Evolutionary conservation across 345 rosid species (phyloP), one percentile per base, ranked within the genome.

Genomic region (Pugionium dolabratum): DNA sequence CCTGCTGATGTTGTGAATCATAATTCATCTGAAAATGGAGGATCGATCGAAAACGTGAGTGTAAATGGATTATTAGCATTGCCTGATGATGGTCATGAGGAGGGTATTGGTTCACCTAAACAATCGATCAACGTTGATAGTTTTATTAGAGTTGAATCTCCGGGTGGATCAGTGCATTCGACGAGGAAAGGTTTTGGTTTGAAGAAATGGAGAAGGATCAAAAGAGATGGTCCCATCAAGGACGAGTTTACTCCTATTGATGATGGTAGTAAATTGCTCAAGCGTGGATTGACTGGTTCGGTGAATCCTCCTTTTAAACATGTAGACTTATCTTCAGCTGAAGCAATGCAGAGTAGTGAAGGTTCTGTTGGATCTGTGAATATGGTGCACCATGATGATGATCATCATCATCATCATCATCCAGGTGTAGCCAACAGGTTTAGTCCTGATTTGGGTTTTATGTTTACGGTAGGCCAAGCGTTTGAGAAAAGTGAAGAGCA

Each of bases 171-270:
- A 34, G 71, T 79, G 10, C 72, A 81, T 59, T 64, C 76, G 3
- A 52, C 59, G 0, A 54, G 71, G 4, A 94, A 84, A 81, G 97
- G 99, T 18, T 83, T 67, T 30, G 96, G 99, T 4, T 73, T 94
- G 81, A 94, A 79, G 87, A 94, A 88, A 76, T 94, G 99, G 99
- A 82, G 88, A 81, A 79, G 99, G 48, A 84, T 90, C 62, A 88
- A 77, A 78, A 81, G 99, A 76, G 86, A 82, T 64, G 49, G 71
- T 67, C 77, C 63, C 1, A 53, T 75, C 41, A 85, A 82, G 77
- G 95, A 88, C 62, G 74, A 59, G 62, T 65, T 72, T 54, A 42
- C 74, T 7, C 55, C 66, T 57, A 52, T 49, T 41, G 94, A 67
- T 60, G 73, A 73, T 47, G 73, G 62, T 54, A 51, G 85, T 76